Conservation (phyloP, 345 rosid species). For the Boechera divaricarpa region DNA sequence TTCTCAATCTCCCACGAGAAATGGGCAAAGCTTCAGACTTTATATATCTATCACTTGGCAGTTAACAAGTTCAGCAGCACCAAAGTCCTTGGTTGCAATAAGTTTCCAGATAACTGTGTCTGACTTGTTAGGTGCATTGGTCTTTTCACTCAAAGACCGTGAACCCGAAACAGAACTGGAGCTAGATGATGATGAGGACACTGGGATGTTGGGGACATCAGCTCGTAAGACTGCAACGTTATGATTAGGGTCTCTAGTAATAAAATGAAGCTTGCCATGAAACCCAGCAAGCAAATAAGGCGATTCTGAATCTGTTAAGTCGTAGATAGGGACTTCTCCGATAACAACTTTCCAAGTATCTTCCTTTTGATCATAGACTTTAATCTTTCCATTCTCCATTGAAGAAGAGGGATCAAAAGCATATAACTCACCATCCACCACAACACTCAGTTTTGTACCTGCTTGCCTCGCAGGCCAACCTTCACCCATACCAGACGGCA, state of each 20-base stretch:
- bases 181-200: slow-evolving; percentile 36
- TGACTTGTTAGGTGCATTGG: slow-evolving; percentile 33
- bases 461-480: slow-evolving; percentile 97
- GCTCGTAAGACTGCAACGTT: slow-evolving; percentile 62
- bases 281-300: slow-evolving; percentile 87
- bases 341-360: slow-evolving; percentile 87
- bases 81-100: slow-evolving; percentile 48
- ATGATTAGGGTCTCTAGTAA: slow-evolving; percentile 65
- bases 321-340: slow-evolving; percentile 69
- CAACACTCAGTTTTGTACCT: slow-evolving; percentile 79
- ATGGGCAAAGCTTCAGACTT: not conserved
- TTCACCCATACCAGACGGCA: slow-evolving; percentile 94
- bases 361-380: slow-evolving; percentile 78
- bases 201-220: slow-evolving; percentile 47
- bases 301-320: slow-evolving; percentile 66
- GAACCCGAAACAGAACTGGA: slow-evolving; percentile 28
- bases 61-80: slow-evolving; percentile 55
- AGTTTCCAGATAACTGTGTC: slow-evolving; percentile 54
- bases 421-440: slow-evolving; percentile 72
- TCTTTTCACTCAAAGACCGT: slow-evolving; percentile 30
- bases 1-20: slow-evolving; percentile 13
- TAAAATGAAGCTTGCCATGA: slow-evolving; percentile 81
- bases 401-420: slow-evolving; percentile 84
- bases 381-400: slow-evolving; percentile 64
- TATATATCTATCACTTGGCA: slow-evolving; percentile 54